A percentile compares a stretch with the other conserved stretches of the same genome.
These are phyloP conservation scores for Catenaria anguillulae DNA, from an alignment of 371 early-diverging fungal genomes.

Conservation along the genomic window DNA sequence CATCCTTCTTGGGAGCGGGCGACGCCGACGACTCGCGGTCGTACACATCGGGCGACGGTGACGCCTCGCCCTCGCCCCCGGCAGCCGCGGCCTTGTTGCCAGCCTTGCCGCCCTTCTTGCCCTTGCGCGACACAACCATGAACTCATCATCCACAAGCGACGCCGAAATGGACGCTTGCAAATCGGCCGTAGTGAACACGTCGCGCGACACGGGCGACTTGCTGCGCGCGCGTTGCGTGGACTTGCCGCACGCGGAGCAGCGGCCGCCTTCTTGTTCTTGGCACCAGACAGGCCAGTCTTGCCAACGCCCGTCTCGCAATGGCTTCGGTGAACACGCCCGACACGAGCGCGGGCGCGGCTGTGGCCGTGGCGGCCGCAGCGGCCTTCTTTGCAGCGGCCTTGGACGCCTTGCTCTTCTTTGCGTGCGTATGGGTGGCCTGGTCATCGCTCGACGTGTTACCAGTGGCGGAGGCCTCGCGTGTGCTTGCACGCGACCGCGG, in stretches of 20 bases:
- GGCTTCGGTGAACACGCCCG: background rate
- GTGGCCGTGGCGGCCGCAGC: background rate
- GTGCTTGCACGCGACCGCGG: background rate
- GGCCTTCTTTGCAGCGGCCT: slow-evolving; percentile 13
- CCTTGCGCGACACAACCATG: too few relatives aligned
- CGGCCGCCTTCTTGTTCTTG: background rate
- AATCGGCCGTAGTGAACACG: too few relatives aligned
- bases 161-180: too few relatives aligned
- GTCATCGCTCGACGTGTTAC: background rate
- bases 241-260: background rate
- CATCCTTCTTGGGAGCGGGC: too few relatives aligned
- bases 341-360: background rate
- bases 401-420: slow-evolving; percentile 18
- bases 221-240: too few relatives aligned
- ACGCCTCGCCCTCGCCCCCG: too few relatives aligned
- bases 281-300: background rate
- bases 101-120: too few relatives aligned
- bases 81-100: too few relatives aligned
- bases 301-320: background rate
- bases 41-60: too few relatives aligned
- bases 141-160: too few relatives aligned
- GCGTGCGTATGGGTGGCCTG: background rate
- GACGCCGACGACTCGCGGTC: too few relatives aligned
- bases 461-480: background rate
- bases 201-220: too few relatives aligned